Percentiles rank a stretch among this genome's conserved stretches.
Conservation (phyloP, 192 early-diverging fungal species). For the Neocallimastix lanati region DNA sequence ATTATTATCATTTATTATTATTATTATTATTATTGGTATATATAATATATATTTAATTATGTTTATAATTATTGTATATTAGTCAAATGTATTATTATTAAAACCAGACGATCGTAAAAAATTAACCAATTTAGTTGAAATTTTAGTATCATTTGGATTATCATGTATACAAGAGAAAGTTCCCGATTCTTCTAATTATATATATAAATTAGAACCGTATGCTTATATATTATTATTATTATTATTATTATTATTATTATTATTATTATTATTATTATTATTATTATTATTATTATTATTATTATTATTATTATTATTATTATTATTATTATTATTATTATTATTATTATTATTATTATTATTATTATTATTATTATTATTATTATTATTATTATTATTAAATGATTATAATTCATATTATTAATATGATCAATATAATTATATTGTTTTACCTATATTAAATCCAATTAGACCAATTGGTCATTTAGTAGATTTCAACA, state of each 20-base stretch:
- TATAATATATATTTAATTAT: neutral
- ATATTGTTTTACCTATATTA: too few species aligned
- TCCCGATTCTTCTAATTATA: conserved; percentile 31
- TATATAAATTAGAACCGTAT: conserved; percentile 63
- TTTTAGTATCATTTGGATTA: conserved; percentile 53
- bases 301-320: too few species aligned
- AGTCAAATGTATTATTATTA: conserved; percentile 36
- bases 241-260: too few species aligned
- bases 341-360: too few species aligned
- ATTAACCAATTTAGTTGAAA: conserved; percentile 33
- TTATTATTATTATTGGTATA: conserved; percentile 14
- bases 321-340: too few species aligned
- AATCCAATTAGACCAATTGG: conserved; percentile 30
- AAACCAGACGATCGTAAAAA: conserved; percentile 37
- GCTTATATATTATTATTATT: conserved; percentile 7
- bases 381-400: too few species aligned
- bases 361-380: too few species aligned
- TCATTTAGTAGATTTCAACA: conserved; percentile 19
- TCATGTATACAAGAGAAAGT: conserved; percentile 46
- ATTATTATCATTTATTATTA: conserved; percentile 15
- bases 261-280: too few species aligned
- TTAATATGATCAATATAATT: too few species aligned
- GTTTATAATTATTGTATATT: too few species aligned
- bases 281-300: too few species aligned
- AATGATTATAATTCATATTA: too few species aligned